Base-by-base conservation (phyloP, 2,329 filamentous ascomycete genomes). In the Alternaria metachromatica region DNA sequence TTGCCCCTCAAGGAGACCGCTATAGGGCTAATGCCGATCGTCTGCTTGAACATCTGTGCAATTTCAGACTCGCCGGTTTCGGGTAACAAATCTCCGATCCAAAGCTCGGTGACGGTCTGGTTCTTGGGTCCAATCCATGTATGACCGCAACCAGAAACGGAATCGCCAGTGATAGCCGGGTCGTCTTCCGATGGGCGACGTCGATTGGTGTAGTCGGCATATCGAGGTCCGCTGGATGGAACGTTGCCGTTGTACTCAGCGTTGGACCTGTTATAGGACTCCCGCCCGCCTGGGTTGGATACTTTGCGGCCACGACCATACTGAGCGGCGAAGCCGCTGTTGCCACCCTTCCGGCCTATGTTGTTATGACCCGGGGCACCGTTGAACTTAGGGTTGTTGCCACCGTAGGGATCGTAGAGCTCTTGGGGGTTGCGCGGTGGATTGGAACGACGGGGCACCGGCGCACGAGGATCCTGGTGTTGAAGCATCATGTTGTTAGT, bases 61-160 rank as follows among this genome's bases (percentile, higher is more conserved):
- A 79, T 6, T 45, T 74, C 71, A 4, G 51, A 26, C 12, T 58
- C 56, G 10, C 55, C 48, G 20, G 68, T 46, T 45, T 71, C 58
- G 8, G 59, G 54, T 8, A 72, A 73, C 9, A 80, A 28, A 18
- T 72, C 69, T 21, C 62, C 64, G 12, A 79, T 64, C 54, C 69
- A 75, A 7, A 80, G 69, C 28, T 73, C 67, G 6, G 51, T 72
- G 15, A 79, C 76, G 10, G 53, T 66, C 13, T 66, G 43, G 46
- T 77, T 78, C 6, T 69, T 62, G 6, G 73, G 73, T 3, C 75
- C 77, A 43, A 80, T 80, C 70, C 72, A 78, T 6, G 63, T 56
- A 18, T 72, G 53, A 46, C 65, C 49, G 26, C 77, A 79, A 6
- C 76, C 76, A 54, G 46, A 55, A 9, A 66, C 49, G 10, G 30